A percentile compares a stretch with the other conserved stretches of the same genome.
phyloP scores from a whole-genome alignment of 345 rosid genomes.

The Clausena lansium region DNA sequence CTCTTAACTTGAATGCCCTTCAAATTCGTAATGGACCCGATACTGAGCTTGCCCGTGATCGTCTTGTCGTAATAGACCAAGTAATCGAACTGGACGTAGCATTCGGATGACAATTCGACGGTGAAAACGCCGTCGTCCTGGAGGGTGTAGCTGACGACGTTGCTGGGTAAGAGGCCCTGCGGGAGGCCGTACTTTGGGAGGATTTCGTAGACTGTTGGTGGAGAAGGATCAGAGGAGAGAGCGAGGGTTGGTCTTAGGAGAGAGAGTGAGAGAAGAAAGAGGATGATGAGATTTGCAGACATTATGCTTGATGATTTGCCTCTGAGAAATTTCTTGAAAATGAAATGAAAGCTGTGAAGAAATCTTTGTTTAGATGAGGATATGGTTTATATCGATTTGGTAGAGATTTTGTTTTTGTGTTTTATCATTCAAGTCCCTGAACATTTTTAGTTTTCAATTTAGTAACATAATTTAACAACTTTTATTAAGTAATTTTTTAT shows the following conservation, averaged over 20 bases:
- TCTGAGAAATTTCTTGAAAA: no score
- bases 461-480: no score
- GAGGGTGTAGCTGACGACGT: slow-evolving; percentile 59
- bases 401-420: no score
- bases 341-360: no score
- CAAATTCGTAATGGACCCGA: slow-evolving; percentile 70
- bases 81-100: slow-evolving; percentile 77
- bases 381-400: no score
- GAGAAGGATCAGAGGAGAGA: slow-evolving; percentile 19
- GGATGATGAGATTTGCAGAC: slow-evolving; percentile 4
- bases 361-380: no score
- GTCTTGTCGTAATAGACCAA: slow-evolving; percentile 70
- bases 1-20: slow-evolving; percentile 81
- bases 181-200: slow-evolving; percentile 94
- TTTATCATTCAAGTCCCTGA: no score
- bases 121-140: slow-evolving; percentile 63
- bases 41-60: slow-evolving; percentile 63
- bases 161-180: slow-evolving; percentile 62
- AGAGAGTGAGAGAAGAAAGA: slow-evolving; percentile 27
- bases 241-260: slow-evolving; percentile 18
- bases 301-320: background rate
- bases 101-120: slow-evolving; percentile 49
- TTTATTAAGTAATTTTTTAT: no score
- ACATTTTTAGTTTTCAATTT: no score
- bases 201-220: slow-evolving; percentile 66